A percentile compares a stretch with the other conserved stretches of the same genome.
Evolutionary conservation across 164 flowering plant genomes (phyloP).

Genomic region (Taxillus chinensis): DNA sequence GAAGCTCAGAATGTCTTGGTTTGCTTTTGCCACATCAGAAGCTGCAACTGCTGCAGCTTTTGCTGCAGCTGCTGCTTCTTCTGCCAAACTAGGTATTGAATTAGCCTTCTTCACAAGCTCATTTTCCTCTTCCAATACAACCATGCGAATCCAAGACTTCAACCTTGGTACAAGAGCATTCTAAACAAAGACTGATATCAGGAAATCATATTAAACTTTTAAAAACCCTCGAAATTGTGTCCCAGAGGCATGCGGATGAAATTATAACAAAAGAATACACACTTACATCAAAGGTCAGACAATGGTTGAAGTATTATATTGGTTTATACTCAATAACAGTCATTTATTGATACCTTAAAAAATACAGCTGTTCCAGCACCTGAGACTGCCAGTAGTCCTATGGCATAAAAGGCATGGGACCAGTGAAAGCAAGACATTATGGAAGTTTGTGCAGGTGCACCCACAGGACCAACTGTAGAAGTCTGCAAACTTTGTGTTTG

Average conservation of each 20-base stretch:
- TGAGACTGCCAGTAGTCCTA: constrained; percentile 75
- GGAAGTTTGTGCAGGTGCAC: constrained; percentile 30
- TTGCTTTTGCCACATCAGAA: constrained; percentile 78
- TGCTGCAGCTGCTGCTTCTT: constrained; percentile 90
- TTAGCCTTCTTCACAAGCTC: constrained; percentile 26
- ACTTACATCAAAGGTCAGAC: too few species aligned
- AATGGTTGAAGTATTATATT: neutral
- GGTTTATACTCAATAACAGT: neutral
- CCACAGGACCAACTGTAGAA: constrained; percentile 36
- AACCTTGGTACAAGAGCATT: constrained; percentile 65
- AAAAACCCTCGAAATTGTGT: neutral
- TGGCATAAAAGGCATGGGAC: constrained; percentile 67
- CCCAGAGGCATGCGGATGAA: neutral
- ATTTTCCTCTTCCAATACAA: constrained; percentile 58
- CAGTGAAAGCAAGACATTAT: constrained; percentile 46
- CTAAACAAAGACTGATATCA: constrained; percentile 25
- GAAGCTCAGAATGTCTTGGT: constrained; percentile 69
- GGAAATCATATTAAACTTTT: neutral
- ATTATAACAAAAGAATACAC: neutral
- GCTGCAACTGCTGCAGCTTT: constrained; percentile 93
- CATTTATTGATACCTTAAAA: constrained; percentile 49
- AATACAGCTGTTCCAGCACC: constrained; percentile 85
- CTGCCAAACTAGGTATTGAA: constrained; percentile 53
- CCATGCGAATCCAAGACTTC: constrained; percentile 89
- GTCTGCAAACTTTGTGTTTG: constrained; percentile 52